Evolutionary conservation across 352 stramenopile genomes (phyloP), one percentile per base, ranked within the genome.

Genomic region (Phytophthora foliorum): DNA sequence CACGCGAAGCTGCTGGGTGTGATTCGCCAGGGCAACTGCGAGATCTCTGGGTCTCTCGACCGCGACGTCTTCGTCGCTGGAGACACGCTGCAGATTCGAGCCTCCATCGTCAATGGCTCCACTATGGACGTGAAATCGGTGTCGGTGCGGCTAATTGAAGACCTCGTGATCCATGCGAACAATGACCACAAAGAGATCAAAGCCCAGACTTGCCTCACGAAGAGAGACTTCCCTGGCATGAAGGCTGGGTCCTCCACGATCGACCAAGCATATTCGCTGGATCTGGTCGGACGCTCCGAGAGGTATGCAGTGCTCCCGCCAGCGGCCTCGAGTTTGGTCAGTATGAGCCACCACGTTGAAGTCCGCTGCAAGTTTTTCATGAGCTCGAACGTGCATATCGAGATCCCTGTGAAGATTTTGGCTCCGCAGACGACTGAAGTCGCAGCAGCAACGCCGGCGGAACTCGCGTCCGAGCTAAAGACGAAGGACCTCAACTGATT

Each of bases 321-420:
- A 1, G 57, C 61, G 53, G n/a, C 48, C 11, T 72, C 63, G 14
- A 65, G 60, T 48, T 42, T 74, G 14, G 46, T 70, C 11, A 50
- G 13, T 31, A 69, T 38, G 13, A 61, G 34, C 10, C 54, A 74
- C 34, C 60, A 66, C n/a, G 45, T 68, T 5, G 61, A 72, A 58
- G 61, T 75, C 14, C 62, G 53, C 11, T 75, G 67, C 62, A 67
- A 67, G 21, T 75, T 75, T 45, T 52, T 32, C 24, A 51, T 71
- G 56, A 64, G 67, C n/a, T 62, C 67, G 32, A 75, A 61, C 62
- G 49, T 72, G 34, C 57, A 67, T 22, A 54, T 71, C 10, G 67
- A 75, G 46, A 72, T 75, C 36, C 67, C 67, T 19, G 62, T 75
- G 14, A 75, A 55, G 36, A 72, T 72, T 57, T 16, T 75, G 34